Evolutionary conservation across 331 rosid genomes (phyloP).

Genomic region (Rosa hybrid): DNA sequence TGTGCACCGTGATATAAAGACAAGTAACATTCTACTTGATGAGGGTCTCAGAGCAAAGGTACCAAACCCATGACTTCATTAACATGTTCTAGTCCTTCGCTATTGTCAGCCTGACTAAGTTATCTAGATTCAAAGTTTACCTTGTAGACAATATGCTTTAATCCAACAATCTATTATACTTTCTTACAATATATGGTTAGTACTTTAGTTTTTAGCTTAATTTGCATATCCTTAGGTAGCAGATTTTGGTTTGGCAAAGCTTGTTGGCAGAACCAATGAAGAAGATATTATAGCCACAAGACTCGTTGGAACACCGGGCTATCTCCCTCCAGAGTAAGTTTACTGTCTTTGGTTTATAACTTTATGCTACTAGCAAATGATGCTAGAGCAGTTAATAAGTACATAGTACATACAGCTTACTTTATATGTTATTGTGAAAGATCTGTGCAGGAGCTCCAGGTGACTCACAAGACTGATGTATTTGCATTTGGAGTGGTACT

Average conservation of each 20-base stretch:
- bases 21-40: constrained; percentile 80
- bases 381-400: background rate
- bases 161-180: background rate
- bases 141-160: background rate
- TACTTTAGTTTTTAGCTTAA: background rate
- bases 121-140: background rate
- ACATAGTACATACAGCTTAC: constrained; percentile 13
- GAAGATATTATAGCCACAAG: constrained; percentile 67
- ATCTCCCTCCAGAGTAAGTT: constrained; percentile 91
- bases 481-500: constrained; percentile 90
- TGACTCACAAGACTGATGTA: constrained; percentile 83
- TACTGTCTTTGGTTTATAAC: constrained; percentile 3
- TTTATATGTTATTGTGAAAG: constrained; percentile 35
- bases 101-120: background rate
- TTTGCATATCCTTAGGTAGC: constrained; percentile 49
- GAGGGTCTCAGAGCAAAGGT: constrained; percentile 79
- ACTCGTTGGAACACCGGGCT: constrained; percentile 94
- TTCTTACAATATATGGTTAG: background rate
- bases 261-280: constrained; percentile 70
- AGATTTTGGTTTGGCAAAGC: constrained; percentile 83
- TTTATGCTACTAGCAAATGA: background rate
- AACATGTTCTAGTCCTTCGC: background rate
- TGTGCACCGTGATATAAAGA: constrained; percentile 87
- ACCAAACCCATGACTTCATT: background rate
- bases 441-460: constrained; percentile 81